Percentiles rank a stretch among this genome's conserved stretches.
Conservation (phyloP, 192 early-diverging fungal genomes). For the Coemansia aciculifera region DNA sequence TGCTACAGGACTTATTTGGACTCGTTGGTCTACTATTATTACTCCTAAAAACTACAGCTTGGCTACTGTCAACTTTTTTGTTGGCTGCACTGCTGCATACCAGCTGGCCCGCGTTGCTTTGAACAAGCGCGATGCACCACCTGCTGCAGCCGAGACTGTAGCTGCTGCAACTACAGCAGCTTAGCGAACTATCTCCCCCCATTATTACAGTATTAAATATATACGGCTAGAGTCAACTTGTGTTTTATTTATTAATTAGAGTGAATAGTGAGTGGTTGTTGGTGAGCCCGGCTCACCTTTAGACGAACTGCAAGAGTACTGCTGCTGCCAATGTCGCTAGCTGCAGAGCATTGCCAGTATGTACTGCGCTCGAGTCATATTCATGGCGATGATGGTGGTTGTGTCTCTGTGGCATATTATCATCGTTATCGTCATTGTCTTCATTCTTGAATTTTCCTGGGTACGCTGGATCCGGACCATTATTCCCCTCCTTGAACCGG, state of each 20-base stretch:
- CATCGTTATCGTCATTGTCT: constrained; percentile 10
- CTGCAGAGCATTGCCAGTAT: not conserved
- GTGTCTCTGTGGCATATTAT: not conserved
- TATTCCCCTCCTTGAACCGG: constrained; percentile 14
- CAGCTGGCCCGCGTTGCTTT: constrained; percentile 78
- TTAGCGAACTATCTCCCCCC: not conserved
- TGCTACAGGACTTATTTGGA: constrained; percentile 96
- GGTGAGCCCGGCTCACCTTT: not conserved
- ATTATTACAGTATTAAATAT: not conserved
- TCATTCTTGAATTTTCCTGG: constrained; percentile 43
- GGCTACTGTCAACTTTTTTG: constrained; percentile 91
- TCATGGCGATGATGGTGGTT: constrained; percentile 4
- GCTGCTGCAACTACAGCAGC: not conserved
- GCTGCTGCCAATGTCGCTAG: not conserved
- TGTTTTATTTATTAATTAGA: not conserved
- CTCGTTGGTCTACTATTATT: constrained; percentile 93
- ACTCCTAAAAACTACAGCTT: constrained; percentile 90
- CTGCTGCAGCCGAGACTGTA: not conserved
- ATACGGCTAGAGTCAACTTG: not conserved
- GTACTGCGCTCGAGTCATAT: constrained; percentile 4
- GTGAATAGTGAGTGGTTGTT: not conserved
- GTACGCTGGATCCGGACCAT: constrained; percentile 29
- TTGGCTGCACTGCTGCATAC: constrained; percentile 84
- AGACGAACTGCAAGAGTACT: not conserved
- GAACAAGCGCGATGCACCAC: constrained; percentile 1